These are phyloP conservation scores for Calonectria montana DNA, from an alignment of 2,329 filamentous ascomycete species.

Conservation along the genomic window DNA sequence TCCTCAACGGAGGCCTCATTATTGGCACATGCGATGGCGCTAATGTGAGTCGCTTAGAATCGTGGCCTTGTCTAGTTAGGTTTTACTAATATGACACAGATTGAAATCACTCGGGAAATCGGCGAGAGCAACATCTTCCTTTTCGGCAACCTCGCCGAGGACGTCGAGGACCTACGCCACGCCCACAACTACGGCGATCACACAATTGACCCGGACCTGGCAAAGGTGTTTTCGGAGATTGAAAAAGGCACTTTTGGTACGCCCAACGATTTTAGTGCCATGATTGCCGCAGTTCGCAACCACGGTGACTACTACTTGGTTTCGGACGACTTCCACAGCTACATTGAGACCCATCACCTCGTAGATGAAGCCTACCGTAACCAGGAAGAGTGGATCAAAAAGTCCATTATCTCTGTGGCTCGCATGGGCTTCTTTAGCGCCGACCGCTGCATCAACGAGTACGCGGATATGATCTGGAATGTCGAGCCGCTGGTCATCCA, in stretches of 20 bases:
- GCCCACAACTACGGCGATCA: slow-evolving; percentile 86
- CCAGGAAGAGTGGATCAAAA: slow-evolving; percentile 91
- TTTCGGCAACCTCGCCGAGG: slow-evolving; percentile 94
- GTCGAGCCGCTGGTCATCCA: slow-evolving; percentile 78
- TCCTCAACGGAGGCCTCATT: slow-evolving; percentile 95
- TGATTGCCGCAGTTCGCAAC: slow-evolving; percentile 86
- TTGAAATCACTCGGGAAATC: slow-evolving; percentile 97
- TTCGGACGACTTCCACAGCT: slow-evolving; percentile 96
- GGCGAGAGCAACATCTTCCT: slow-evolving; percentile 98
- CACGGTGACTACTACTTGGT: slow-evolving; percentile 98
- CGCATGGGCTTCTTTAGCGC: slow-evolving; percentile 98
- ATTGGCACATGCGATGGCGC: slow-evolving; percentile 98
- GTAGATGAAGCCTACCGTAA: slow-evolving; percentile 94
- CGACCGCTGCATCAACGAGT: slow-evolving; percentile 96
- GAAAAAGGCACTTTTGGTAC: slow-evolving; percentile 85
- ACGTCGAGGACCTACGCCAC: slow-evolving; percentile 96
- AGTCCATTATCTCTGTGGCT: slow-evolving; percentile 88
- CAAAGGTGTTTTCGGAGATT: slow-evolving; percentile 87
- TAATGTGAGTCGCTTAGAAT: slow-evolving; percentile 73
- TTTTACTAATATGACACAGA: slow-evolving; percentile 56
- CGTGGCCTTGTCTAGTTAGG: neutral
- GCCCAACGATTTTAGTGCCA: slow-evolving; percentile 79
- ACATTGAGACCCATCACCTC: slow-evolving; percentile 88
- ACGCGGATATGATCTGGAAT: slow-evolving; percentile 98
- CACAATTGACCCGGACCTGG: slow-evolving; percentile 79